A percentile compares a stretch with the other conserved stretches of the same genome.
These are phyloP conservation scores for Arabis alpina DNA, from an alignment of 345 rosid species.

Conservation along the genomic window DNA sequence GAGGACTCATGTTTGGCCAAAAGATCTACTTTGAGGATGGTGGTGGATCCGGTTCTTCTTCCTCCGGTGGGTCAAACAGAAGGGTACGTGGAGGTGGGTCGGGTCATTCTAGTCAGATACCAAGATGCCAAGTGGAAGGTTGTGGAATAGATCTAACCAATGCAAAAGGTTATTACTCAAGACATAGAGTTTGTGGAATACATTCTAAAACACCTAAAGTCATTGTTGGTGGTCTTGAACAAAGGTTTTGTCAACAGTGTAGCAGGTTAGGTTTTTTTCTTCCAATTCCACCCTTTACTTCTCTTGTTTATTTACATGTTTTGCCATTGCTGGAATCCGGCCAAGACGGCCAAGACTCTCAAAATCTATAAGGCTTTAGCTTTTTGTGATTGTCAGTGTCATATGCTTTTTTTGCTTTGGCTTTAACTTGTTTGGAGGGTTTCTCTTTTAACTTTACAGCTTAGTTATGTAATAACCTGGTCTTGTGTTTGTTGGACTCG, in stretches of 20 bases:
- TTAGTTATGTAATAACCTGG: constrained; percentile 38
- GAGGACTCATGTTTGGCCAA: constrained; percentile 76
- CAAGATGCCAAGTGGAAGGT: constrained; percentile 96
- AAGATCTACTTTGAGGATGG: constrained; percentile 85
- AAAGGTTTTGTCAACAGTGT: constrained; percentile 99
- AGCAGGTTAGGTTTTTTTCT: constrained; percentile 63
- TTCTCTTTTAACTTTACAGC: constrained; percentile 37
- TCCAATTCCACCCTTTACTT: constrained; percentile 26
- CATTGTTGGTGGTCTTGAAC: constrained; percentile 77
- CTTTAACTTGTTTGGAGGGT: constrained; percentile 40
- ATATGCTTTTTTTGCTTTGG: constrained; percentile 39
- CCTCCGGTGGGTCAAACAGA: constrained; percentile 44
- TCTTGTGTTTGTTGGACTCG: constrained; percentile 44
- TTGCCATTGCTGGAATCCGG: constrained; percentile 34
- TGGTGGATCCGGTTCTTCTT: constrained; percentile 48
- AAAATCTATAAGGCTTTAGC: no score
- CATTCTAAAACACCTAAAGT: constrained; percentile 86
- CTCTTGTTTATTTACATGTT: constrained; percentile 29
- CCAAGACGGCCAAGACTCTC: constrained; percentile 27
- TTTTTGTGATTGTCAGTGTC: constrained; percentile 44
- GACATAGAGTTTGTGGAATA: constrained; percentile 88
- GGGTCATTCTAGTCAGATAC: constrained; percentile 58
- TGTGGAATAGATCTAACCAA: constrained; percentile 93
- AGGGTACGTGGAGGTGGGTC: constrained; percentile 50
- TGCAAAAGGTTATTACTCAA: constrained; percentile 86